Base-by-base conservation (phyloP, 352 stramenopile species). In the Pythium aphanidermatum region DNA sequence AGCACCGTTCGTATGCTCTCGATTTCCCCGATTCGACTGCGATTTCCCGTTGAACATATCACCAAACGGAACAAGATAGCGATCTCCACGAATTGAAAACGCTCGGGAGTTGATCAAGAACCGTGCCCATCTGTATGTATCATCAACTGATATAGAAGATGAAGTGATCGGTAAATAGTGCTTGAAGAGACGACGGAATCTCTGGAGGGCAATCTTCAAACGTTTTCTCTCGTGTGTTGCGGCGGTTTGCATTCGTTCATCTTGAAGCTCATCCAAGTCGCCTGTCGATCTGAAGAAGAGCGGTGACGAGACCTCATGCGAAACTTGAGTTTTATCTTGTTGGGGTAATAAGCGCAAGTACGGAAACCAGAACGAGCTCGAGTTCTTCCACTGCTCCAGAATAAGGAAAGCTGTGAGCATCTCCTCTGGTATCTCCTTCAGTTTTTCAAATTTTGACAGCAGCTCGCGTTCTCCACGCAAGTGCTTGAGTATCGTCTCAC, bases 11-110 rank as follows among this genome's bases (percentile, higher is more conserved):
- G 68, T 58, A 26, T 62, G 50, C 3, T 26, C 23, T 1, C 65
- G 51, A 10, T 28, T 36, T 27, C 66, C 9, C 17, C 34, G 24
- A 14, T 74, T 41, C 11, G 51, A 49, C 30, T 91, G 70, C 0
- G 60, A 29, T 26, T 74, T 38, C 17, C 83, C 86, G 43, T 96
- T 96, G 49, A 94, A 91, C 20, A 96, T 67, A 46, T 95, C 85
- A 2, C 75, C 85, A 57, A 95, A 90, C 13, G 85, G 86, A n/a
- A 91, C 80, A 13, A 96, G 54, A 24, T 72, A 75, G 3, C 83
- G 83, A 11, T 78, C 33, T 1, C 85, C 85, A 14, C 44, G 59
- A 41, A 95, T 86, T 0, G 82, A 84, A 50, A 95, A 85, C 3
- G 79, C 85, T 17, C 86, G 65, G 1, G 78, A 93, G 41, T 75